phyloP scores from a whole-genome alignment of 2,329 filamentous ascomycete genomes.

The Parastagonospora nodorum region DNA sequence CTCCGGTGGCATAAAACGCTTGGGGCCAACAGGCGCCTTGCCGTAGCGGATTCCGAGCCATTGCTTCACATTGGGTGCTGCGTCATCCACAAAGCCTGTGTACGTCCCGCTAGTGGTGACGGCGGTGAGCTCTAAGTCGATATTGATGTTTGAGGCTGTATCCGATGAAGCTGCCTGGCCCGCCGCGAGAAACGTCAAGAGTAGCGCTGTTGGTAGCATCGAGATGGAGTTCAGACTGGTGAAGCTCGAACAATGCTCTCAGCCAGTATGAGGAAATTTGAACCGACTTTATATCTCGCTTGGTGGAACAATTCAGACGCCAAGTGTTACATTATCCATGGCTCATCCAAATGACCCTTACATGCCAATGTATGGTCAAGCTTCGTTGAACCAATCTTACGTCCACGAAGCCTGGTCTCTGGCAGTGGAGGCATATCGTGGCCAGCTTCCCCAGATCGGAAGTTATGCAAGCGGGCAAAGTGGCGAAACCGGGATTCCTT shows the following conservation, averaged over 20 bases:
- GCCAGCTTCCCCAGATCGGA: background rate
- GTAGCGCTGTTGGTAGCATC: background rate
- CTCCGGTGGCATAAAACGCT: background rate
- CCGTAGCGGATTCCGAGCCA: background rate
- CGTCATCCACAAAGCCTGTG: background rate
- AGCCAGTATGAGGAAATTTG: background rate
- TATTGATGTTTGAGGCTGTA: background rate
- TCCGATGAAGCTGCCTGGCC: background rate
- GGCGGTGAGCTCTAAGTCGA: background rate
- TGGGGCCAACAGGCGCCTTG: background rate
- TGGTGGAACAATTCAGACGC: background rate
- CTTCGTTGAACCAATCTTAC: background rate
- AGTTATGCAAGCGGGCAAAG: background rate
- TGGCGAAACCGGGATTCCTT: background rate
- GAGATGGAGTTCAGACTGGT: background rate
- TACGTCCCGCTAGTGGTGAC: background rate
- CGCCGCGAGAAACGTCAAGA: background rate
- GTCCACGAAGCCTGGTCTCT: background rate
- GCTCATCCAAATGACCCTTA: background rate
- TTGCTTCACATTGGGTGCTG: background rate
- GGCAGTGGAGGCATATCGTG: background rate
- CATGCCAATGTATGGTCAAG: background rate
- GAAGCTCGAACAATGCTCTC: background rate
- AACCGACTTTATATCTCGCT: background rate
- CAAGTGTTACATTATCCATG: background rate